Evolutionary conservation across 2,329 filamentous ascomycete species (phyloP).

Genomic region (Phaeosphaeriaceae sp.): DNA sequence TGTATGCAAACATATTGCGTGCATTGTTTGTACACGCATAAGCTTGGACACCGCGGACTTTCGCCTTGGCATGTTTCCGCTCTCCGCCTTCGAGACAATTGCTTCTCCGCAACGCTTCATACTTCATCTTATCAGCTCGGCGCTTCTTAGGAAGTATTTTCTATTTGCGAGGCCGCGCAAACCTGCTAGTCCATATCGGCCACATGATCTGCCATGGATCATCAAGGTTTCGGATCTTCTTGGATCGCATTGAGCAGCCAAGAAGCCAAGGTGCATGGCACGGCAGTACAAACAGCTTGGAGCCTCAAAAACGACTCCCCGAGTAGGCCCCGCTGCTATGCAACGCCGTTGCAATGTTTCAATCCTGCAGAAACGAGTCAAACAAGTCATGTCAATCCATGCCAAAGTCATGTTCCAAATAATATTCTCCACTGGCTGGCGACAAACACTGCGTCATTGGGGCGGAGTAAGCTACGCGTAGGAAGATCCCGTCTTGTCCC

Average conservation of each 20-base stretch:
- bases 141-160: neutral
- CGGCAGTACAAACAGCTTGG: slow-evolving; percentile 12
- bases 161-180: neutral
- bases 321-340: neutral
- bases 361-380: neutral
- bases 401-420: neutral
- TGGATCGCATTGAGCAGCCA: slow-evolving; percentile 11
- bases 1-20: slow-evolving; percentile 10
- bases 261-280: slow-evolving; percentile 24
- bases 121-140: neutral
- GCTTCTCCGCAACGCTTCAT: neutral
- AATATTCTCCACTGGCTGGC: slow-evolving; percentile 3
- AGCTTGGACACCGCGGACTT: slow-evolving; percentile 10
- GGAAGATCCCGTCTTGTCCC: slow-evolving; percentile 10
- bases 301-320: slow-evolving; percentile 6
- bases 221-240: slow-evolving; percentile 7
- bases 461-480: slow-evolving; percentile 1
- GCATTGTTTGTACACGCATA: slow-evolving; percentile 13
- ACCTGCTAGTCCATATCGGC: neutral
- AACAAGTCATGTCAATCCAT: neutral
- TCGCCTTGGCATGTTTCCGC: slow-evolving; percentile 9
- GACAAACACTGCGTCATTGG: slow-evolving; percentile 14
- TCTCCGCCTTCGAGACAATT: neutral
- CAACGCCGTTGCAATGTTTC: neutral
- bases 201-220: slow-evolving; percentile 6